Evolutionary conservation across 1,284 basidiomycete species (phyloP).

Genomic region (Acaromyces ingoldii): DNA sequence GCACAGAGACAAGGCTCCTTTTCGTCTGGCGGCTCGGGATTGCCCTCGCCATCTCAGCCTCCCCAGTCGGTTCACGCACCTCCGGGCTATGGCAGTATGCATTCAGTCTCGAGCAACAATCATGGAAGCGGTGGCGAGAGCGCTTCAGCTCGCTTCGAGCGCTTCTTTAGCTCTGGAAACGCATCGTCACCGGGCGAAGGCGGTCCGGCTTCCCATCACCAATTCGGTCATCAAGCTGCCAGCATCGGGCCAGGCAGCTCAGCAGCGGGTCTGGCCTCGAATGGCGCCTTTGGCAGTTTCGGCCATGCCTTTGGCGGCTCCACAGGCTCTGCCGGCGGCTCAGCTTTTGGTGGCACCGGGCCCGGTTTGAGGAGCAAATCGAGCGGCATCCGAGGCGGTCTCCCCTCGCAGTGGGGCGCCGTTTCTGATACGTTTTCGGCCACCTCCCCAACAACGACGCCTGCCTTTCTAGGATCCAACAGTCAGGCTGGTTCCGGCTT

Average conservation of each 20-base stretch:
- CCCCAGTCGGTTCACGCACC: slow-evolving; percentile 10
- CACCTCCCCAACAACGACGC: neutral
- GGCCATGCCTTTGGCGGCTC: slow-evolving; percentile 24
- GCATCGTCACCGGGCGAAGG: slow-evolving; percentile 5
- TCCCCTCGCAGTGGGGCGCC: slow-evolving; percentile 34
- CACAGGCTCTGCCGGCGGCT: slow-evolving; percentile 10
- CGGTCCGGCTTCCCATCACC: neutral
- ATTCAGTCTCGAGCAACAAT: neutral
- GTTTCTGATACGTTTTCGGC: neutral
- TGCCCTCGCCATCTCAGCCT: slow-evolving; percentile 18
- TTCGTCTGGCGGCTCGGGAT: slow-evolving; percentile 14
- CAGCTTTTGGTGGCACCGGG: slow-evolving; percentile 15
- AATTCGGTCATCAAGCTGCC: slow-evolving; percentile 14
- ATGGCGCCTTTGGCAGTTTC: slow-evolving; percentile 33
- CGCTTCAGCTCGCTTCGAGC: slow-evolving; percentile 41
- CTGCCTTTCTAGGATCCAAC: too few species aligned
- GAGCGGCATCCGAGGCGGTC: slow-evolving; percentile 19
- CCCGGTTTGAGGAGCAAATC: slow-evolving; percentile 17
- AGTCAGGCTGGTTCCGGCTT: neutral
- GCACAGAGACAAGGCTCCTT: slow-evolving; percentile 7
- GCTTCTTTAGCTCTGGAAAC: slow-evolving; percentile 30
- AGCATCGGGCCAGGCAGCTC: slow-evolving; percentile 19
- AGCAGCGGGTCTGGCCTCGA: slow-evolving; percentile 19
- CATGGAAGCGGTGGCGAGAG: slow-evolving; percentile 9
- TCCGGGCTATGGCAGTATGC: neutral